Conservation (phyloP, 306 rosid species). For the Quercus dentata region DNA sequence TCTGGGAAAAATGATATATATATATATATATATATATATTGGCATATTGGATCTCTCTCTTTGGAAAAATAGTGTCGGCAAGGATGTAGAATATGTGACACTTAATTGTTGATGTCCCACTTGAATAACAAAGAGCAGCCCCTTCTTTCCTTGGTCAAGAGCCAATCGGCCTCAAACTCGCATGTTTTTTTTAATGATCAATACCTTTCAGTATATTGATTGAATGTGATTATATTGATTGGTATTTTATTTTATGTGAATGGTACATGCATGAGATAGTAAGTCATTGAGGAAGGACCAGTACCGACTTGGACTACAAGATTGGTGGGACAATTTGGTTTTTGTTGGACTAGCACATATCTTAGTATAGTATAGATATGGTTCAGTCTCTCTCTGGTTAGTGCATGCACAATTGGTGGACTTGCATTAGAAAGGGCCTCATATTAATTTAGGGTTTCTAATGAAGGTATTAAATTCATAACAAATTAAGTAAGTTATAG, state of each 20-base stretch:
- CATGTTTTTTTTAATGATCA: neutral
- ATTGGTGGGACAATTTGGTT: conserved; percentile 28
- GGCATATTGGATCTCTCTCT: neutral
- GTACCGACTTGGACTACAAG: conserved; percentile 36
- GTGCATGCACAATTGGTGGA: neutral
- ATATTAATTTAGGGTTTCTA: no score
- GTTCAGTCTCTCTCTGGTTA: neutral
- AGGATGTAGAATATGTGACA: neutral
- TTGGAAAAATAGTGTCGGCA: conserved; percentile 26
- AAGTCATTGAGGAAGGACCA: conserved; percentile 30
- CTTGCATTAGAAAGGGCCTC: no score
- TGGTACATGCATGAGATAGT: neutral
- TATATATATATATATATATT: no score
- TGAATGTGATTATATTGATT: neutral
- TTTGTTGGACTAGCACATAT: neutral
- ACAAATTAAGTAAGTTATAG: no score
- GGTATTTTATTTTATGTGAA: neutral
- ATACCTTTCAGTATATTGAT: conserved; percentile 2
- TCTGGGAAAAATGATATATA: no score
- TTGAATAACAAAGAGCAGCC: neutral
- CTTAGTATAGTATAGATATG: neutral
- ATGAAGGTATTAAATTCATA: no score
- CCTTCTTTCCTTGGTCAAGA: neutral
- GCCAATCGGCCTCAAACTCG: neutral
- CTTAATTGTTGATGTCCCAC: neutral